Evolutionary conservation across 805 yeast species (phyloP).

Genomic region (Sugiyamaella chiloensis): DNA sequence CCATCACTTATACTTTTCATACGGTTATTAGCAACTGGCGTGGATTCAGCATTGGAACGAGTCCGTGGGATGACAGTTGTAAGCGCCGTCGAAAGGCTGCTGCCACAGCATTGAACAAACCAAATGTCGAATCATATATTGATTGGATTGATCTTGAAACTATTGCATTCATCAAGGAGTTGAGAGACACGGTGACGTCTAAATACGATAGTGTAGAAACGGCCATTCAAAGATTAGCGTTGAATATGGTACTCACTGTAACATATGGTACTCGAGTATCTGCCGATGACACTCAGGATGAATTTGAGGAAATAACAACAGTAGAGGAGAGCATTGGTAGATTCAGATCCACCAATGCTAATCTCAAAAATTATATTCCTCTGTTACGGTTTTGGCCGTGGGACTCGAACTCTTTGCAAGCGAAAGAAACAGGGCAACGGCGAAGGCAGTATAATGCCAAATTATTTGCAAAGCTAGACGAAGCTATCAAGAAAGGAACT

Average conservation of each 20-base stretch:
- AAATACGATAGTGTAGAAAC: background rate
- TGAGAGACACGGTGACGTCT: background rate
- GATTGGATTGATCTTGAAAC: slow-evolving; percentile 38
- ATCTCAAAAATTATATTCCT: slow-evolving; percentile 39
- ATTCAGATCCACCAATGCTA: slow-evolving; percentile 37
- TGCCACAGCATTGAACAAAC: slow-evolving; percentile 38
- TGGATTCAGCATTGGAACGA: slow-evolving; percentile 43
- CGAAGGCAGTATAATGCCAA: slow-evolving; percentile 34
- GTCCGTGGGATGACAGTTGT: slow-evolving; percentile 41
- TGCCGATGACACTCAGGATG: slow-evolving; percentile 32
- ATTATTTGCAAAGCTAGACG: slow-evolving; percentile 32
- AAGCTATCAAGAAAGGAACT: slow-evolving; percentile 27
- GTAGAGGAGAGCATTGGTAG: slow-evolving; percentile 34
- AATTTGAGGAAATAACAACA: slow-evolving; percentile 32
- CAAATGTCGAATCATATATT: slow-evolving; percentile 36
- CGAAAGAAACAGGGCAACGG: slow-evolving; percentile 30
- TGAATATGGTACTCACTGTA: slow-evolving; percentile 39
- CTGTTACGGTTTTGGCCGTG: slow-evolving; percentile 33
- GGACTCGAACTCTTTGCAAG: slow-evolving; percentile 29
- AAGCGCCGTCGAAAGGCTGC: slow-evolving; percentile 39
- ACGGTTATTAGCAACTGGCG: slow-evolving; percentile 47
- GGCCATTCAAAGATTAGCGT: slow-evolving; percentile 1
- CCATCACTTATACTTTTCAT: slow-evolving; percentile 66
- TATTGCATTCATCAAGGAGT: slow-evolving; percentile 33
- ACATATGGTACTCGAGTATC: slow-evolving; percentile 40